Evolutionary conservation across 805 yeast genomes (phyloP).

Genomic region (Clavispora asparagi): DNA sequence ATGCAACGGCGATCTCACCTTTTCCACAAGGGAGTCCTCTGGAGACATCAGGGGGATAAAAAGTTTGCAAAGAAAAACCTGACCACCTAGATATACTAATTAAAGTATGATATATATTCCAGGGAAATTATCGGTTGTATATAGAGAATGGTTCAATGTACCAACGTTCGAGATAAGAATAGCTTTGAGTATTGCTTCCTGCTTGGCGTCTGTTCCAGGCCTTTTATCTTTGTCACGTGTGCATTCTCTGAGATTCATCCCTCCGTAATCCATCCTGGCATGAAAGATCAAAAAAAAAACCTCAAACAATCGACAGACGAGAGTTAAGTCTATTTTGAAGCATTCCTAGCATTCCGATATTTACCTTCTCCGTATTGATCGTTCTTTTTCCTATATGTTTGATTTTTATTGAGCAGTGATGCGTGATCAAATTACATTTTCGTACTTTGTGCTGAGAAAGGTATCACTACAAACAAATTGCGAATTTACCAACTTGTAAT

Average conservation of each 20-base stretch:
- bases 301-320: no score
- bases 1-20: slow-evolving; percentile 14
- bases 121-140: not conserved
- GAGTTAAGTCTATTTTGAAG: no score
- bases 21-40: not conserved
- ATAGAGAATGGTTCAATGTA: not conserved
- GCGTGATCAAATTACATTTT: not conserved
- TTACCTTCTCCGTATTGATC: not conserved
- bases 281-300: no score
- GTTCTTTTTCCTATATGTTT: not conserved
- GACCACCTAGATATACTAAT: no score
- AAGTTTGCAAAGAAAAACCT: not conserved
- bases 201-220: not conserved
- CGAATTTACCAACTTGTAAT: not conserved
- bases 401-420: not conserved
- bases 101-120: no score
- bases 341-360: not conserved
- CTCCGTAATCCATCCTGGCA: not conserved
- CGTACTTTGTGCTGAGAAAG: not conserved
- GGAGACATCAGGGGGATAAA: not conserved
- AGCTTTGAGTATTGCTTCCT: not conserved
- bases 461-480: not conserved
- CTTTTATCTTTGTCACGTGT: not conserved
- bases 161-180: not conserved
- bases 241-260: not conserved